Base-by-base conservation (phyloP, 495 filamentous ascomycete species). In the Halenospora varia region DNA sequence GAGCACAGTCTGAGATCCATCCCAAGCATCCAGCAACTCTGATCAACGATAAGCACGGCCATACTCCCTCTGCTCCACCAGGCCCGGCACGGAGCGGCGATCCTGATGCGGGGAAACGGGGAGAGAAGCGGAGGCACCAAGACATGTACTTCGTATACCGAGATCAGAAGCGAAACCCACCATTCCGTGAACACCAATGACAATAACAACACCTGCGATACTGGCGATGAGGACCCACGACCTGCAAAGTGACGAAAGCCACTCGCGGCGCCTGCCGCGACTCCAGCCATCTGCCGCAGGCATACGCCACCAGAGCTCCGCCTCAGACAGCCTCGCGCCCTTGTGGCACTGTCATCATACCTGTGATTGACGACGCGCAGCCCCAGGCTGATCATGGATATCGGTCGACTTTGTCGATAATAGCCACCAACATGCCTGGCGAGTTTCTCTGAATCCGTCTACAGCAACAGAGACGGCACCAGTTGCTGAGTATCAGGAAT, bases 401-500 rank as follows among this genome's bases (percentile, higher is more conserved):
- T 41, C 24, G 10, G 24, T 18, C 50, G 26, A 53, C 9, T 41
- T 41, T 19, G 50, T 41, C n/a, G 50, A 53, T 41, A 23, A 53
- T 15, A 29, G 17, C 13, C 9, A 40, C 20, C 50, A 53, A 13
- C 48, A 51, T 18, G 25, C 23, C 23, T 22, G n/a, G 25, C 48
- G 23, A 51, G 40, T 18, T 13, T 47, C 53, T 55, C 35, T 10
- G 39, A 47, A 17, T 47, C 53, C 6, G 10, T 10, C 53, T 47
- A 17, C 53, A 48, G 15, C 39, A 26, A 35, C 15, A 47, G 41
- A 55, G 53, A n/a, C 46, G 48, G 35, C 23, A 52, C 55, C 39
- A 51, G 55, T 51, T 52, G 55, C 47, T 8, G 48, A 58, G 26
- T 58, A 58, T 45, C 55, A 55, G 25, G 53, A 55, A 55, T 55